These are phyloP conservation scores for Trametes pubescens DNA, from an alignment of 1,284 basidiomycete genomes.

Conservation along the genomic window DNA sequence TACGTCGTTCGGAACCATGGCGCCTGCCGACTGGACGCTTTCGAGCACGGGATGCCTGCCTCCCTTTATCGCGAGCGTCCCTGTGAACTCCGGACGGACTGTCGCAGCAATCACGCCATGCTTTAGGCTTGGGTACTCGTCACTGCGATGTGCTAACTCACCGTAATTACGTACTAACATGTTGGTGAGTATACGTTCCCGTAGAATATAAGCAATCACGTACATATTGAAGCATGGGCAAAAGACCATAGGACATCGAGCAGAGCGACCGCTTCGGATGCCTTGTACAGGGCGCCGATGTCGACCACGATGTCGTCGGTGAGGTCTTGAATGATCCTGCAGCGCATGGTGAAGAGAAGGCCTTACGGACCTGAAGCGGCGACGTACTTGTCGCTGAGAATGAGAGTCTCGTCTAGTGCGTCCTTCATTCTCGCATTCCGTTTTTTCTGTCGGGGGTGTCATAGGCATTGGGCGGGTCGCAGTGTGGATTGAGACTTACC, in stretches of 20 bases:
- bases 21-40: constrained; percentile 70
- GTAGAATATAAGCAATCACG: constrained; percentile 52
- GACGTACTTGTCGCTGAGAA: constrained; percentile 78
- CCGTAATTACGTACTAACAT: constrained; percentile 71
- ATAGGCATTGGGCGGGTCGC: background rate
- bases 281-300: constrained; percentile 82
- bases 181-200: background rate
- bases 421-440: constrained; percentile 87
- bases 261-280: constrained; percentile 88
- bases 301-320: constrained; percentile 69
- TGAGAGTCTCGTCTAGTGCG: constrained; percentile 81
- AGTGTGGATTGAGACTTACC: constrained; percentile 51
- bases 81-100: constrained; percentile 91
- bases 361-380: background rate
- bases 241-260: constrained; percentile 90
- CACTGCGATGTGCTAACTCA: constrained; percentile 37
- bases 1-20: constrained; percentile 86
- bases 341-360: background rate
- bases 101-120: background rate
- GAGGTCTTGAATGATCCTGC: constrained; percentile 77
- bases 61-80: constrained; percentile 84
- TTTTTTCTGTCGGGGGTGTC: constrained; percentile 65
- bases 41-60: constrained; percentile 91
- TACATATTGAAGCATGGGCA: constrained; percentile 80
- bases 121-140: background rate